phyloP scores from a whole-genome alignment of 148 eudicot genomes.

The Vaccinium macrocarpon region DNA sequence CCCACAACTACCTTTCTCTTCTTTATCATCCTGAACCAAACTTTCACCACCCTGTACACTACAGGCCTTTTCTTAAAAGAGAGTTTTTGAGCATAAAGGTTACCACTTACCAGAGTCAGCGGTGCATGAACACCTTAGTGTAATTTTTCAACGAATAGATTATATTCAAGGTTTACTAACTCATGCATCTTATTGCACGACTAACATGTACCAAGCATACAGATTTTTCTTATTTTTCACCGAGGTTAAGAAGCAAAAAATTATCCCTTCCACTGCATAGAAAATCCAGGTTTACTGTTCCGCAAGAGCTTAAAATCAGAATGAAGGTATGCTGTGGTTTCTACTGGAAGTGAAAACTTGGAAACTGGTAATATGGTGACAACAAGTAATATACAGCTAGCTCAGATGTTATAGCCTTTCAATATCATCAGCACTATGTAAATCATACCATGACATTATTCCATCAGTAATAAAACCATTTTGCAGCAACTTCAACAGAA shows the following conservation, averaged over 20 bases:
- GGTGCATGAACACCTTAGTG: background rate
- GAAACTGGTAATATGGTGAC: background rate
- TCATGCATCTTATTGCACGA: background rate
- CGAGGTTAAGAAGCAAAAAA: background rate
- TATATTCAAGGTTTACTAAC: background rate
- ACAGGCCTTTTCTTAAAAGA: background rate
- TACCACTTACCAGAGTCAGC: background rate
- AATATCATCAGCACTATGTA: background rate
- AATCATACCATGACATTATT: conserved; percentile 49
- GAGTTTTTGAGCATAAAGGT: background rate
- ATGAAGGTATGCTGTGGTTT: background rate
- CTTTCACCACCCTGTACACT: background rate
- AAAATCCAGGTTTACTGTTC: background rate
- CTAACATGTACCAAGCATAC: background rate
- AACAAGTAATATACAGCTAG: background rate
- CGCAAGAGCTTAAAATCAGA: background rate
- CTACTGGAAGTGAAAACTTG: background rate
- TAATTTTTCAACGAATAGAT: background rate
- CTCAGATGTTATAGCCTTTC: conserved; percentile 10
- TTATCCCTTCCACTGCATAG: background rate
- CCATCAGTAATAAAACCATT: conserved; percentile 45
- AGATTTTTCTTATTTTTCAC: background rate
- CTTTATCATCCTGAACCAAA: background rate
- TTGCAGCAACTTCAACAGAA: conserved; percentile 43
- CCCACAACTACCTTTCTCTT: background rate